Conservation (phyloP, 768 basidiomycete genomes). For the Phanerodontia chrysosporium region DNA sequence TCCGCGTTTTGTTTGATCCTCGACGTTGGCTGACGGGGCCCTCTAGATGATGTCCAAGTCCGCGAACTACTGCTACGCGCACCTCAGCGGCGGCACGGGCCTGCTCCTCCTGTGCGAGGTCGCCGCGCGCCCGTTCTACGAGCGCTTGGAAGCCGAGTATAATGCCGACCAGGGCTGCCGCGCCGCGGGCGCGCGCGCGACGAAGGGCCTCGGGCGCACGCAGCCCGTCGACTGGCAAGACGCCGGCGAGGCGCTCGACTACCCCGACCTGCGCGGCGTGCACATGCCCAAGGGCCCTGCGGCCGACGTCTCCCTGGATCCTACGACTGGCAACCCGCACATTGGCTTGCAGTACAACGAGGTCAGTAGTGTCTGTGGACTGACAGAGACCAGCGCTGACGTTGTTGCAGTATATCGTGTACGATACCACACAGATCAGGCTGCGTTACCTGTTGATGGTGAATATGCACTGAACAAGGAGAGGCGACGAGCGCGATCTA, state of each 20-base stretch:
- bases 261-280: constrained; percentile 48
- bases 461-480: constrained; percentile 21
- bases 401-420: constrained; percentile 52
- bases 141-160: constrained; percentile 42
- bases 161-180: constrained; percentile 48
- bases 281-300: constrained; percentile 56
- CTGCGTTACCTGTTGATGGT: constrained; percentile 57
- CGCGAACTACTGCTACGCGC: constrained; percentile 38
- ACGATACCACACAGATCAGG: constrained; percentile 52
- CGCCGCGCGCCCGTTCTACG: constrained; percentile 51
- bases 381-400: background rate
- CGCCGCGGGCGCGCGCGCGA: constrained; percentile 31
- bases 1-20: too few species aligned
- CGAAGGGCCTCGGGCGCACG: constrained; percentile 49
- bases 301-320: constrained; percentile 26
- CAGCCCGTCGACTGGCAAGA: constrained; percentile 58
- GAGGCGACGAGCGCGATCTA: background rate
- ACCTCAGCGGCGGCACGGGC: constrained; percentile 47
- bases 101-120: constrained; percentile 61
- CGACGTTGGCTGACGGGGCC: background rate
- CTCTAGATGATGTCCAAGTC: constrained; percentile 65
- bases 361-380: constrained; percentile 30
- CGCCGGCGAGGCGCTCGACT: constrained; percentile 44
- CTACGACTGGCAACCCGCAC: constrained; percentile 15
- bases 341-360: constrained; percentile 51